Conservation (phyloP, 371 early-diverging fungal genomes). For the Mucor irregularis region DNA sequence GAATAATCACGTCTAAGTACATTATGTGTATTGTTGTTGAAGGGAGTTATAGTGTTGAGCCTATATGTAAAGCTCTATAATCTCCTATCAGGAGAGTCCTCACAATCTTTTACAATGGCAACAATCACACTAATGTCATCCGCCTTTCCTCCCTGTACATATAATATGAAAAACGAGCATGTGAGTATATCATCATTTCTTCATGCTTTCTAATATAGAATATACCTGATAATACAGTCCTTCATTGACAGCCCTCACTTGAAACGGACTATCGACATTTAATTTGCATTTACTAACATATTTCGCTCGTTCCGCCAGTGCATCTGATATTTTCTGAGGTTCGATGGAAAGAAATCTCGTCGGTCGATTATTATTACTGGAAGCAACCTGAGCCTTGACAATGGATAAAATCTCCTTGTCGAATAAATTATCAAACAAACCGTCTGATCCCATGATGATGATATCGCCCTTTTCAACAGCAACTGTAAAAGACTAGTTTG, state of each 20-base stretch:
- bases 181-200: no score
- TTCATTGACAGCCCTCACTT: conserved; percentile 78
- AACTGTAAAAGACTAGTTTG: conserved; percentile 54
- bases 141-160: conserved; percentile 77
- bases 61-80: no score
- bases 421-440: conserved; percentile 79
- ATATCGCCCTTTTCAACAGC: conserved; percentile 77
- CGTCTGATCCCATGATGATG: conserved; percentile 74
- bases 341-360: conserved; percentile 23
- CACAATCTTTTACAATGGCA: conserved; percentile 66
- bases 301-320: conserved; percentile 76
- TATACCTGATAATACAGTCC: conserved; percentile 73
- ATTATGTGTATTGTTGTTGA: no score
- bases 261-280: conserved; percentile 84
- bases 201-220: no score
- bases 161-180: no score
- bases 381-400: conserved; percentile 17
- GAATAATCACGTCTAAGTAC: no score
- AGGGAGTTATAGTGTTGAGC: no score
- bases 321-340: conserved; percentile 77
- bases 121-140: conserved; percentile 87
- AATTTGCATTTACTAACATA: conserved; percentile 78
- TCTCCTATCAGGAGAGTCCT: conserved; percentile 60
- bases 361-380: conserved; percentile 33
- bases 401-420: conserved; percentile 70